Evolutionary conservation across 345 rosid genomes (phyloP).

Genomic region (Populus deltoides): DNA sequence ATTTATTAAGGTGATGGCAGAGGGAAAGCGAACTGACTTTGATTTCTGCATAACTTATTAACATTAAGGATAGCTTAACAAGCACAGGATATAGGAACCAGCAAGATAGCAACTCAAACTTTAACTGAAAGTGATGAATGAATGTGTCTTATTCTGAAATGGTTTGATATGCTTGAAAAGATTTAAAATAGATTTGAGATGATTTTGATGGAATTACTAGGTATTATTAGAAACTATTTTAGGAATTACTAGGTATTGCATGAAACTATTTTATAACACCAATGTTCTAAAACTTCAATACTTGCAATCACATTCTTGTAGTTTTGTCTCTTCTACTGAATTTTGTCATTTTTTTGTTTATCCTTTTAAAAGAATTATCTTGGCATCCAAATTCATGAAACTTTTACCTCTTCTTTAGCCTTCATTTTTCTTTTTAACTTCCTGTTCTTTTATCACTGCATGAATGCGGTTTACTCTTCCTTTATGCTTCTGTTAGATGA

Average conservation of each 20-base stretch:
- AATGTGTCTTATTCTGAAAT: not conserved
- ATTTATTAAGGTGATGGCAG: conserved; percentile 68
- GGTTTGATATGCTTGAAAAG: not conserved
- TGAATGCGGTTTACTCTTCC: not conserved
- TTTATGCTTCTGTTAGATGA: not conserved
- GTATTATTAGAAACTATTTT: not conserved
- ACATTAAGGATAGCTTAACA: conserved; percentile 3
- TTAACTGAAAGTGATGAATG: not conserved
- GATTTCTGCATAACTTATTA: not conserved
- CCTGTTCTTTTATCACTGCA: not conserved
- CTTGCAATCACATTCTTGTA: not conserved
- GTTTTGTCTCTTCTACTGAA: not conserved
- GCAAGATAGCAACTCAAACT: not conserved
- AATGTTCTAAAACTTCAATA: not conserved
- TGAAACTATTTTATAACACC: not conserved
- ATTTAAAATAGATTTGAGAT: not conserved
- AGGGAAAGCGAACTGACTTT: not conserved
- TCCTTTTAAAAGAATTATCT: not conserved
- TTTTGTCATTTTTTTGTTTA: not conserved
- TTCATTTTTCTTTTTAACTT: not conserved
- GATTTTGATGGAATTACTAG: conserved; percentile 5
- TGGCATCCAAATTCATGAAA: not conserved
- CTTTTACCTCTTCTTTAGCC: not conserved
- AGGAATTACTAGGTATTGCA: too few relatives aligned
- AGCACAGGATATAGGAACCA: not conserved